phyloP scores from a whole-genome alignment of 2,329 filamentous ascomycete genomes.

The Venturia oleaginea region DNA sequence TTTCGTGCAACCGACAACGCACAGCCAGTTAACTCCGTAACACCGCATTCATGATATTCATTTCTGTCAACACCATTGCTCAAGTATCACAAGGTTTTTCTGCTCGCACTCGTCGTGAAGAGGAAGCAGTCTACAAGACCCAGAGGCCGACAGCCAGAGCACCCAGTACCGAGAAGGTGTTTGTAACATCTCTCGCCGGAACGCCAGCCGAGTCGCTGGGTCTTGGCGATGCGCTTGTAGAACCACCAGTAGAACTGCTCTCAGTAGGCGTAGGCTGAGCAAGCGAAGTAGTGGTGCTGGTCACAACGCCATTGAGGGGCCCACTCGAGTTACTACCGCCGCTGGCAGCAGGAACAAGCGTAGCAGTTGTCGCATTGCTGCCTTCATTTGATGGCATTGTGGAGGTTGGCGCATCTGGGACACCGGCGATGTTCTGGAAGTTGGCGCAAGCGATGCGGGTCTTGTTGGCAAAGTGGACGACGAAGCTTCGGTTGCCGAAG shows the following conservation, averaged over 20 bases:
- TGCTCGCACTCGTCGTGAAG: neutral
- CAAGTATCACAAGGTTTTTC: neutral
- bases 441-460: conserved; percentile 18
- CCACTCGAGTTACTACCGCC: neutral
- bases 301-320: neutral
- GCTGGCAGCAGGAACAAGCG: neutral
- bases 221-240: neutral
- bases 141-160: neutral
- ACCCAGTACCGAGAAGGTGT: neutral
- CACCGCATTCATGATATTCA: conserved; percentile 4
- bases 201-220: neutral
- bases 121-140: neutral
- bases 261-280: neutral
- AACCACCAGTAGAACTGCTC: neutral
- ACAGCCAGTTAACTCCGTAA: neutral
- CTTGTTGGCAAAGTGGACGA: conserved; percentile 40
- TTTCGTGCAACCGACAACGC: neutral
- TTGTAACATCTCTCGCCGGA: neutral
- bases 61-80: neutral
- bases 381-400: neutral
- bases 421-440: conserved; percentile 13
- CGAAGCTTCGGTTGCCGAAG: conserved; percentile 56
- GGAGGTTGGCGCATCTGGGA: neutral
- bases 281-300: neutral
- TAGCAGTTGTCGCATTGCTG: neutral